phyloP scores from a whole-genome alignment of 2,329 filamentous ascomycete genomes.

The Neofusicoccum kwambonambiense region DNA sequence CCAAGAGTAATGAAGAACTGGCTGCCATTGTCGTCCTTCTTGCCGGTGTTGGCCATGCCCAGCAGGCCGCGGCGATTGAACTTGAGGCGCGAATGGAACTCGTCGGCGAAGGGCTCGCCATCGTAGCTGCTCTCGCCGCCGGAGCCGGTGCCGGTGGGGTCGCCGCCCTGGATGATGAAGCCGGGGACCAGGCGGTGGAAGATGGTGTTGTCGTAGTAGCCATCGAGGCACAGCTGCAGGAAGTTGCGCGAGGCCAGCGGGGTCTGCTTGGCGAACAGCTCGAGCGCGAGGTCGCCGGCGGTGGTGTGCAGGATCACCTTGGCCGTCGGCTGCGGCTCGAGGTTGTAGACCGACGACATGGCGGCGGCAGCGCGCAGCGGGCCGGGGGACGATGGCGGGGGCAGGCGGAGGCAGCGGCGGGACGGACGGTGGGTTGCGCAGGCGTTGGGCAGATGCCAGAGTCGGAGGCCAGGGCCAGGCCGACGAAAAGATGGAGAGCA shows the following conservation, averaged over 20 bases:
- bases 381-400: background rate
- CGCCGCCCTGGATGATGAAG: constrained; percentile 92
- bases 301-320: constrained; percentile 91
- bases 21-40: constrained; percentile 78
- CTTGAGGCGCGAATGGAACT: constrained; percentile 87
- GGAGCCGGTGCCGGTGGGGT: constrained; percentile 87
- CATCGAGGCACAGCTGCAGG: constrained; percentile 88
- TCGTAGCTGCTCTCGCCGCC: constrained; percentile 92
- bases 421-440: background rate
- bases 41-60: constrained; percentile 92
- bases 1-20: constrained; percentile 96
- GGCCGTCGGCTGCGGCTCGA: constrained; percentile 90
- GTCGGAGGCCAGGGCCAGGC: background rate
- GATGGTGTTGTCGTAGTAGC: constrained; percentile 89
- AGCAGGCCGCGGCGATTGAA: constrained; percentile 88
- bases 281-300: constrained; percentile 81
- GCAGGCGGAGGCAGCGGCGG: background rate
- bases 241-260: constrained; percentile 93
- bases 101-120: constrained; percentile 78
- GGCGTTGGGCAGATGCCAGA: background rate
- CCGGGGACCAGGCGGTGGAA: constrained; percentile 91
- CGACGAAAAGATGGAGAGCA: background rate
- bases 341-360: constrained; percentile 91
- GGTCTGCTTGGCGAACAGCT: constrained; percentile 92
- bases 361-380: constrained; percentile 9